Evolutionary conservation across 345 rosid genomes (phyloP).

Genomic region (Dimocarpus longan): DNA sequence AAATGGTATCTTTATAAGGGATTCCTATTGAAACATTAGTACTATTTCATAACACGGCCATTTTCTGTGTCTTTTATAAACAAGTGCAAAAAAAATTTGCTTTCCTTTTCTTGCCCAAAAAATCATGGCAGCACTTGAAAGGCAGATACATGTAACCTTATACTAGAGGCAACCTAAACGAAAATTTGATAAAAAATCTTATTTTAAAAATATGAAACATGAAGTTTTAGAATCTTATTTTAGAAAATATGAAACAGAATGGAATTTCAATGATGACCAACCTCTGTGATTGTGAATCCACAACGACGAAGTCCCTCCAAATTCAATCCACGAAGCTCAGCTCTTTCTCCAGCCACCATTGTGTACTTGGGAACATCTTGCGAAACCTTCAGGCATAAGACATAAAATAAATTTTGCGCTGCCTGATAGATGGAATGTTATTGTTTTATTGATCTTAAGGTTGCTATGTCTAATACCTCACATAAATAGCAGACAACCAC

Average conservation of each 20-base stretch:
- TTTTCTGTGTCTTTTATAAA: background rate
- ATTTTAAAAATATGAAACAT: background rate
- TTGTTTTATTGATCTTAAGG: background rate
- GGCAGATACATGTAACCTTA: constrained; percentile 1
- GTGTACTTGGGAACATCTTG: constrained; percentile 93
- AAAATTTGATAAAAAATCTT: background rate
- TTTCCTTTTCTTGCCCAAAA: background rate
- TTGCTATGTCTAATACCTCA: background rate
- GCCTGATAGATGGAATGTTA: background rate
- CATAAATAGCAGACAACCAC: background rate
- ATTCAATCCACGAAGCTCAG: constrained; percentile 89
- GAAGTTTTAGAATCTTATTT: background rate
- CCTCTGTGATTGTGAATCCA: constrained; percentile 76
- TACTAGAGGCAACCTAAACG: background rate
- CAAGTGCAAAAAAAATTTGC: background rate
- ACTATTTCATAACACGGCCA: background rate
- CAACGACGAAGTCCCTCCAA: constrained; percentile 81
- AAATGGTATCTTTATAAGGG: background rate
- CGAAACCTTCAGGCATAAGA: constrained; percentile 53
- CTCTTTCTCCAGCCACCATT: constrained; percentile 93
- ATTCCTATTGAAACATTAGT: background rate
- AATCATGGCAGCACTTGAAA: background rate
- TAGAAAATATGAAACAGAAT: background rate
- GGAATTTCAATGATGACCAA: constrained; percentile 23
- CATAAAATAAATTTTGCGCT: constrained; percentile 2